Evolutionary conservation across 148 eudicot species (phyloP).

Genomic region (Drosera capensis): DNA sequence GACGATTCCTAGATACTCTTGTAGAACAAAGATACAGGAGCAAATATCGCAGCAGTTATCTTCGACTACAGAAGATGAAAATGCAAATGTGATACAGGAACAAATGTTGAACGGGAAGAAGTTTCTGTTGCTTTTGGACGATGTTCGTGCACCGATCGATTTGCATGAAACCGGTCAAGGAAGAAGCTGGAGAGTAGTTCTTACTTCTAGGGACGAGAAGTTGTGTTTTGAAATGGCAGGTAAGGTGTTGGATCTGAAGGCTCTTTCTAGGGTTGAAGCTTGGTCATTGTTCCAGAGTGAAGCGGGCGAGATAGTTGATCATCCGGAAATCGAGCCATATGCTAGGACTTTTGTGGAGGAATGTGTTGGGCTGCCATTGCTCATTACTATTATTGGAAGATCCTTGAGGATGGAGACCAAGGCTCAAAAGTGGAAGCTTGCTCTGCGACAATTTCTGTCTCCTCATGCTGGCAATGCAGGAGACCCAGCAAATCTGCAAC

Average conservation of each 20-base stretch:
- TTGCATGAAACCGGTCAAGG: constrained; percentile 12
- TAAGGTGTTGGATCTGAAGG: constrained; percentile 5
- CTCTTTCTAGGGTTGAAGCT: constrained; percentile 8
- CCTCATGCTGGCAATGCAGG: background rate
- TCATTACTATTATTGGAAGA: constrained; percentile 9
- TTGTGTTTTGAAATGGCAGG: constrained; percentile 2
- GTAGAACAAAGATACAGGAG: constrained; percentile 5
- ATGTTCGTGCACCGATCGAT: constrained; percentile 11
- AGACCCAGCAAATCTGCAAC: constrained; percentile 2
- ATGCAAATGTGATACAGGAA: background rate
- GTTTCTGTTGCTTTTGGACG: constrained; percentile 11
- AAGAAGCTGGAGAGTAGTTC: constrained; percentile 6
- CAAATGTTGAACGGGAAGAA: constrained; percentile 1
- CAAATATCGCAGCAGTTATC: constrained; percentile 10
- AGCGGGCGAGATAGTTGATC: constrained; percentile 6
- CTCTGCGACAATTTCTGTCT: background rate
- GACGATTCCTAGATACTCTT: constrained; percentile 9
- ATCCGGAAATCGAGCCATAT: constrained; percentile 11
- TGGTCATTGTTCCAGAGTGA: constrained; percentile 5
- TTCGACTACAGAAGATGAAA: constrained; percentile 6
- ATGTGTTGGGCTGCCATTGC: constrained; percentile 10
- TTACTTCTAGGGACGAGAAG: constrained; percentile 5
- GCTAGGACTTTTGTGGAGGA: constrained; percentile 6
- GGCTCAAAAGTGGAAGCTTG: constrained; percentile 11
- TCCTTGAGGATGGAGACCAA: constrained; percentile 11